Evolutionary conservation across 805 yeast species (phyloP), one percentile per base, ranked within the genome.

Genomic region (Ogataea nitratoaversa): DNA sequence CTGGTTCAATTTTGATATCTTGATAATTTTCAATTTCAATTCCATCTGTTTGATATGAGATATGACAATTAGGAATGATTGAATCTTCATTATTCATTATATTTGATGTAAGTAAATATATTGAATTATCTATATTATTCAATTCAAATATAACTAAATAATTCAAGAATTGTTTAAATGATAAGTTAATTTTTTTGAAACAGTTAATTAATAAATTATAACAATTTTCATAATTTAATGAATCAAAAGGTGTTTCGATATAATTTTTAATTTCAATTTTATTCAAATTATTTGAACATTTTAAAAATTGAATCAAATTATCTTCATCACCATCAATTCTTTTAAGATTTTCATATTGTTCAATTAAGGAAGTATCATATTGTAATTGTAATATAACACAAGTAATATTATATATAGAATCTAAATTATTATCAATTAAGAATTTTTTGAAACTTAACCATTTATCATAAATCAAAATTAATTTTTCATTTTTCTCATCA

Each of bases 91-190:
- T 24, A 12, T 27, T 32, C 14, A 33, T 18, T 23, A 54, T 5
- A n/a, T 30, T 32, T n/a, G 58, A 43, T 5, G 60, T 48, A 7
- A 61, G 19, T 19, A 52, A 34, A 27, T 59, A 61, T 16, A 61
- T 47, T 3, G 62, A 53, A 17, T 55, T 54, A 27, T 50, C 46
- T 22, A 51, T 46, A 37, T 51, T 57, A 42, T 61, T 61, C 34
- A 50, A 30, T 33, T 47, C 44, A 44, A 46, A 59, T n/a, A 54
- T 50, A 0, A 37, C 31, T 37, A 56, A 31, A 34, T 50, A 56
- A 14, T 45, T 48, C 8, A 53, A 20, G 37, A 58, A 56, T 5
- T 38, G 32, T n/a, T 39, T 32, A 24, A 40, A 49, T 9, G 49
- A n/a, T 8, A 54, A 19, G 11, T 49, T 42, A 18, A 52, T 29